These are phyloP conservation scores for Cladobotryum protrusum DNA, from an alignment of 2,329 filamentous ascomycete genomes.

Conservation along the genomic window DNA sequence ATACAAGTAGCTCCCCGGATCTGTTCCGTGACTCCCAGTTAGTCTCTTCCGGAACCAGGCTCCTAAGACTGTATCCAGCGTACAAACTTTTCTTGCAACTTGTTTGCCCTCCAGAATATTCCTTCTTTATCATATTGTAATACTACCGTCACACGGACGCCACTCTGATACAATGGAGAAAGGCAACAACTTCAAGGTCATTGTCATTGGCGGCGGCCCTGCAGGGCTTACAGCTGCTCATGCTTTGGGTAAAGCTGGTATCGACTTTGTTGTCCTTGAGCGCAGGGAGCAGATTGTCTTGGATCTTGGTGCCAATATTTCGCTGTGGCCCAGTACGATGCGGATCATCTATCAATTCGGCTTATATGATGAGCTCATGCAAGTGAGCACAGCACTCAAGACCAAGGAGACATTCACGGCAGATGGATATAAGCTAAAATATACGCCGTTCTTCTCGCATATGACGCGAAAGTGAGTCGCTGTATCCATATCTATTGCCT, in stretches of 20 bases:
- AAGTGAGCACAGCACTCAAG: constrained; percentile 18
- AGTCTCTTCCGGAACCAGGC: too few species aligned
- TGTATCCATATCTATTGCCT: too few species aligned
- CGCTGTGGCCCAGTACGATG: constrained; percentile 23
- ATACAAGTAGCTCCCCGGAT: too few species aligned
- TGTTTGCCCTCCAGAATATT: too few species aligned
- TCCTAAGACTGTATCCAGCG: too few species aligned
- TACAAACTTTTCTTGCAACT: too few species aligned
- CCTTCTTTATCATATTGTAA: too few species aligned
- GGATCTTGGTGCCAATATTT: constrained; percentile 25
- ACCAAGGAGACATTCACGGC: constrained; percentile 20
- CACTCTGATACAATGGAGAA: not conserved
- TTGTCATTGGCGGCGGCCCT: constrained; percentile 23
- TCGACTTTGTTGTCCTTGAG: constrained; percentile 37
- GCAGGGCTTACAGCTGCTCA: constrained; percentile 22
- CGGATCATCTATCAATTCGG: constrained; percentile 28
- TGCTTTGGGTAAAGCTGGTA: constrained; percentile 18
- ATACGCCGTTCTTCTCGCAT: constrained; percentile 17
- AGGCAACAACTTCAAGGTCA: constrained; percentile 13
- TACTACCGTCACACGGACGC: not conserved
- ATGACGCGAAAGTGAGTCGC: constrained; percentile 19
- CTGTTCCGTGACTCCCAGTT: too few species aligned
- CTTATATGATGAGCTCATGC: constrained; percentile 16
- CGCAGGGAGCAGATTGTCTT: constrained; percentile 20
- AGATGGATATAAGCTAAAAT: constrained; percentile 19